These are phyloP conservation scores for Fusarium sp. DNA, from an alignment of 2,329 filamentous ascomycete species.

Conservation along the genomic window DNA sequence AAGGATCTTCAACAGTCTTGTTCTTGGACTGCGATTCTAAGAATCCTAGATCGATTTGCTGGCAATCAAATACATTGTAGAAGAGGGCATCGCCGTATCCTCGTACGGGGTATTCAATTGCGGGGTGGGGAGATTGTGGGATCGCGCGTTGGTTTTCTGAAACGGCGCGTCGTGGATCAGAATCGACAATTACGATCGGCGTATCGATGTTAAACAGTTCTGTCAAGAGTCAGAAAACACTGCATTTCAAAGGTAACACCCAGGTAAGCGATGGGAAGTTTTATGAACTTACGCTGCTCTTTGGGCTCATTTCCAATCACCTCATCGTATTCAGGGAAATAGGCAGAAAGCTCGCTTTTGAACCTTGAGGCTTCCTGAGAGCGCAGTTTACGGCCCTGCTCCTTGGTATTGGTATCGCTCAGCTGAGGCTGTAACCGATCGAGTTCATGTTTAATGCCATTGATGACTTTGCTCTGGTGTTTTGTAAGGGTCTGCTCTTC, in stretches of 20 bases:
- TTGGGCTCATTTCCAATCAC: conserved; percentile 87
- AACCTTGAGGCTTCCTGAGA: conserved; percentile 87
- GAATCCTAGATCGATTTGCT: conserved; percentile 67
- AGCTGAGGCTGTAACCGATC: conserved; percentile 63
- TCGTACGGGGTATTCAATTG: conserved; percentile 55
- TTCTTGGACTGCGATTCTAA: conserved; percentile 59
- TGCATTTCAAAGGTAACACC: background rate
- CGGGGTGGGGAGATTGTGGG: conserved; percentile 44
- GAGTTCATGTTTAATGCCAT: conserved; percentile 71
- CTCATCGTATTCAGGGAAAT: conserved; percentile 95
- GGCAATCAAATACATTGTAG: conserved; percentile 65
- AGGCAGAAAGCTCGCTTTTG: conserved; percentile 90
- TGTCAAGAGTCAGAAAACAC: conserved; percentile 50
- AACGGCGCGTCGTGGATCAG: conserved; percentile 48
- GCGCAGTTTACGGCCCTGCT: conserved; percentile 81
- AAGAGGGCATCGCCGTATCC: conserved; percentile 68
- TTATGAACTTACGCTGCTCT: conserved; percentile 73
- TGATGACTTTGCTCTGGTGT: conserved; percentile 68
- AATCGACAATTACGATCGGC: conserved; percentile 76
- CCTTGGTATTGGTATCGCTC: conserved; percentile 58
- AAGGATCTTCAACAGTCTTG: conserved; percentile 61
- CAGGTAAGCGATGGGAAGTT: conserved; percentile 32
- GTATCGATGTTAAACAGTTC: conserved; percentile 80
- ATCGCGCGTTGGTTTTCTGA: conserved; percentile 45
- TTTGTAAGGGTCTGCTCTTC: conserved; percentile 54